These are phyloP conservation scores for Nowakowskiella sp. DNA, from an alignment of 192 early-diverging fungal genomes.

Conservation along the genomic window DNA sequence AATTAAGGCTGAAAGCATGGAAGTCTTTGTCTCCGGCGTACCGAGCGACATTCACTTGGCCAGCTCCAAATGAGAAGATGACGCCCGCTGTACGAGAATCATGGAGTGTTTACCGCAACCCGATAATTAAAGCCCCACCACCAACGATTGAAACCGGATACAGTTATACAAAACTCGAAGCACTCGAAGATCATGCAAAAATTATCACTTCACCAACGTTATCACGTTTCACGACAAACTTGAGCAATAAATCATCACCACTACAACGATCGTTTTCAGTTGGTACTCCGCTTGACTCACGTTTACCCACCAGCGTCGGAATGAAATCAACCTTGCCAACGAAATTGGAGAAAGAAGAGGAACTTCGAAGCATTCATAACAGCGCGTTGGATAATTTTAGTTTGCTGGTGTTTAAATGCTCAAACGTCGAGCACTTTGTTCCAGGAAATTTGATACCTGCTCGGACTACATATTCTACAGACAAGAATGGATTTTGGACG, in stretches of 20 bases:
- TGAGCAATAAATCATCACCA: too few species aligned
- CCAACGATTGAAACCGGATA: slow-evolving; percentile 39
- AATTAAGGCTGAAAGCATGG: slow-evolving; percentile 50
- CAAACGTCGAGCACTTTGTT: slow-evolving; percentile 48
- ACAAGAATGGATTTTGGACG: slow-evolving; percentile 25
- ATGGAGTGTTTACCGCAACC: not conserved
- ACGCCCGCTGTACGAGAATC: not conserved
- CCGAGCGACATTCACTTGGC: slow-evolving; percentile 67
- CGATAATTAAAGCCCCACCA: slow-evolving; percentile 15
- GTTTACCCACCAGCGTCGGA: too few species aligned
- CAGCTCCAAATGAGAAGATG: slow-evolving; percentile 43
- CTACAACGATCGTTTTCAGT: too few species aligned
- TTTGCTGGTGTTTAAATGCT: slow-evolving; percentile 58
- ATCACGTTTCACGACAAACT: too few species aligned
- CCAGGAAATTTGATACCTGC: slow-evolving; percentile 13
- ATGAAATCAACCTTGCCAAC: not conserved
- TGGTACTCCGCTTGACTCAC: too few species aligned
- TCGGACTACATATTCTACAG: slow-evolving; percentile 13
- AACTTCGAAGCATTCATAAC: slow-evolving; percentile 52
- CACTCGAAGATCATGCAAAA: slow-evolving; percentile 22
- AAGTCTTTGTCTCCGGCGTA: slow-evolving; percentile 39
- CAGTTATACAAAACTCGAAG: slow-evolving; percentile 50
- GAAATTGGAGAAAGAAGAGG: slow-evolving; percentile 28
- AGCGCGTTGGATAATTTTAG: slow-evolving; percentile 69
- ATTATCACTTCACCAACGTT: not conserved